Evolutionary conservation across 176 grass and related monocot species (phyloP), one percentile per base, ranked within the genome.

Genomic region (Lolium rigidum): DNA sequence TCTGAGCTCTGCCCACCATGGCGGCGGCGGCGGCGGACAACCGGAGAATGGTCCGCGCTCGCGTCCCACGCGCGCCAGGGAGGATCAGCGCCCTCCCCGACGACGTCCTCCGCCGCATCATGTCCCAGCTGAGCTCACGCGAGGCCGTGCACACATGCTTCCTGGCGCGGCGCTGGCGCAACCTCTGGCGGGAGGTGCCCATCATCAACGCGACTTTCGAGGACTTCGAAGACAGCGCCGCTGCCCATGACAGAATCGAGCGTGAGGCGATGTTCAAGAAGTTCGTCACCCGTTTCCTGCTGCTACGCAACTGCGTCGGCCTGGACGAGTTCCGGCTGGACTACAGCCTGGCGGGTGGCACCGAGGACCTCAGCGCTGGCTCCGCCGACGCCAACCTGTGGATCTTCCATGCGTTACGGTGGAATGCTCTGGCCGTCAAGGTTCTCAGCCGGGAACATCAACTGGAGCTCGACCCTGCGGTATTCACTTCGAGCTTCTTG

Each of bases 161-260:
- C 46, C 35, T 83, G 62, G 37, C 72, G 7, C 51, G 11, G 62
- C 80, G 13, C 80, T 88, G 86, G 86, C 72, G 39, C 18, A 1
- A 70, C 80, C 86, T 88, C 24, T 76, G 78, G 85, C 70, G 47
- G 70, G 77, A 49, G 2, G 22, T 82, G 71, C 38, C 79, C 4
- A 5, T 12, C 79, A 37, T 87, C 71, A 22, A 69, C 72, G 62
- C 54, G 18, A 22, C 73, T 18, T 21, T 0, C 11, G 0, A 1
- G 1, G 72, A 82, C 13, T 83, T 83, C 10, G 1, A 57, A 0
- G 16, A 7, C 14, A 20, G 4, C 11, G 3, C 4, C 37, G 10
- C 21, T 0, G 2, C 31, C 31, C 31, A 4, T 0, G 0, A 2
- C 11, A 13, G 48, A n/a, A 15, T 49, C 5, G 37, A 18, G 21